phyloP scores from a whole-genome alignment of 129 eudicot genomes.

The Artemisia tridentata region DNA sequence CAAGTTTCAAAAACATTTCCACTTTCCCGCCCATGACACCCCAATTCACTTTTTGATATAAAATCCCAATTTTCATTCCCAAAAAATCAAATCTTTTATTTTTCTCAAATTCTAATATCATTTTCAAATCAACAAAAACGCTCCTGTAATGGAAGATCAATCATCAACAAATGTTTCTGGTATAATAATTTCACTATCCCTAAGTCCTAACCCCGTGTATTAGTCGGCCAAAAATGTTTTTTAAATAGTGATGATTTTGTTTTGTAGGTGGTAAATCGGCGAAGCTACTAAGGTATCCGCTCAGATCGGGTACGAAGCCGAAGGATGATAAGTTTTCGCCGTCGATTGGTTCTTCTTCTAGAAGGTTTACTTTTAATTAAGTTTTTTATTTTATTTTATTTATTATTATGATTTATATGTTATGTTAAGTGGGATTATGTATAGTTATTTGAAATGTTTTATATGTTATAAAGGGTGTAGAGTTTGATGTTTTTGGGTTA shows the following conservation, averaged over 20 bases:
- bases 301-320: conserved; percentile 60
- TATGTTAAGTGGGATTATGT: too few relatives aligned
- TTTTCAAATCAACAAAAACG: conserved; percentile 11
- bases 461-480: too few relatives aligned
- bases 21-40: conserved; percentile 31
- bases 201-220: not conserved
- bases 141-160: conserved; percentile 37
- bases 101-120: not conserved
- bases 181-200: conserved; percentile 5
- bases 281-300: conserved; percentile 70
- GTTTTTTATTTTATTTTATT: not conserved
- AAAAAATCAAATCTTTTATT: too few relatives aligned
- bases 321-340: conserved; percentile 58
- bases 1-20: conserved; percentile 19
- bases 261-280: conserved; percentile 37
- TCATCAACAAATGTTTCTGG: conserved; percentile 31
- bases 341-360: conserved; percentile 44
- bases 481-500: conserved; percentile 1
- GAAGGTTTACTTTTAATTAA: conserved; percentile 40
- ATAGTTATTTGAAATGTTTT: too few relatives aligned
- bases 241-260: not conserved
- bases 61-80: conserved; percentile 2
- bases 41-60: not conserved
- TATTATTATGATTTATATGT: too few relatives aligned
- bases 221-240: not conserved